Conservation (phyloP, 352 stramenopile species). For the Phytophthora parvispora region DNA sequence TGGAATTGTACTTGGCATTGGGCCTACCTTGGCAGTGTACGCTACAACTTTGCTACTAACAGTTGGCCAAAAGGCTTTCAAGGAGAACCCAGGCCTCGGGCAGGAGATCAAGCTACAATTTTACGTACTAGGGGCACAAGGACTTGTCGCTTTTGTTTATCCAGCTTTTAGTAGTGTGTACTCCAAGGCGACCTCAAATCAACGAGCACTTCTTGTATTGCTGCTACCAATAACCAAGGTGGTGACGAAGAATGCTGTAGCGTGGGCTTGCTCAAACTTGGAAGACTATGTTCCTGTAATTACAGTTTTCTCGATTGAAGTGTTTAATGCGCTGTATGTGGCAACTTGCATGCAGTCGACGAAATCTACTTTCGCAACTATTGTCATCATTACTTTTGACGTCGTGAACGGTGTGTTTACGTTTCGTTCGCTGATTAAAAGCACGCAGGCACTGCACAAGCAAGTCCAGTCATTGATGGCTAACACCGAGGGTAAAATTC, state of each 20-base stretch:
- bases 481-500: neutral
- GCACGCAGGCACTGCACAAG: neutral
- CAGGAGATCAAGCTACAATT: constrained; percentile 12
- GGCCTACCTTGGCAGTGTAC: constrained; percentile 15
- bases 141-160: constrained; percentile 8
- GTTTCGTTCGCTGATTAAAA: constrained; percentile 8
- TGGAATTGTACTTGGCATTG: constrained; percentile 15
- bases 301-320: constrained; percentile 43
- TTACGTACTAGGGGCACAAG: constrained; percentile 12
- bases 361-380: constrained; percentile 25
- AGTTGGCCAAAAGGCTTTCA: constrained; percentile 9
- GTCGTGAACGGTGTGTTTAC: constrained; percentile 11
- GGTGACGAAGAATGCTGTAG: constrained; percentile 35
- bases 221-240: constrained; percentile 30
- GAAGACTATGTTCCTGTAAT: constrained; percentile 39
- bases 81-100: neutral
- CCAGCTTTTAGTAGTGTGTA: constrained; percentile 22
- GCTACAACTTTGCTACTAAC: neutral
- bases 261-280: constrained; percentile 16
- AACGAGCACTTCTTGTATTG: constrained; percentile 16
- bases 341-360: constrained; percentile 36
- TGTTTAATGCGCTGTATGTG: constrained; percentile 46
- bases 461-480: neutral
- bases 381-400: constrained; percentile 28
- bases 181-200: neutral